Evolutionary conservation across 805 yeast species (phyloP), one percentile per base, ranked within the genome.

Genomic region (Wickerhamiella bombiphila): DNA sequence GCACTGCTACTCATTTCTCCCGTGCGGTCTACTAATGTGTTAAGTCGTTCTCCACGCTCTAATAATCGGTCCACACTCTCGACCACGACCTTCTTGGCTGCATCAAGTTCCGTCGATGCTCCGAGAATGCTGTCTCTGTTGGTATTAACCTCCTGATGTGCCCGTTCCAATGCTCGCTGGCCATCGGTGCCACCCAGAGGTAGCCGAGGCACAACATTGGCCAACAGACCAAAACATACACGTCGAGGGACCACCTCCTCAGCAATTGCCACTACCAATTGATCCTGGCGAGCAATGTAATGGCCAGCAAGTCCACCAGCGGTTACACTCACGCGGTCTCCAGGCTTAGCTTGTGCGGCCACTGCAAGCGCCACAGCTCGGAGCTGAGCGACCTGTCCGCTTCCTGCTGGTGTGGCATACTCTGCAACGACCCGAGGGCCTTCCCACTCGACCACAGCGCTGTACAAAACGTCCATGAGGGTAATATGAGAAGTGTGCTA

Each of bases 1-100:
- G 91, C 72, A 25, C 72, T 70, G 29, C 70, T 66, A 46, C 75
- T 80, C 55, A 82, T 66, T 37, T 74, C 65, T 43, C 79, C 77
- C 1, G 94, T 83, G 55, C 82, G 82, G 55, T 76, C 80, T 22
- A 82, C 88, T 44, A 82, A 63, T 29, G 69, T 57, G 46, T 72
- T 70, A 41, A 82, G 72, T 37, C 80, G 68, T 50, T 82, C 94
- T 16, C 93, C 93, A 36, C 94, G 68, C 46, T 72, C 74, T 47
- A 82, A 60, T 19, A 83, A 67, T 52, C 72, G 66, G 48, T 75
- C 82, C 38, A 79, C 74, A 50, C 79, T 80, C 42, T 76, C 80
- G 42, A 74, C 68, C 85, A 79, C 76, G 43, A 79, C 56, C 37
- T 69, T 69, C 45, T 76, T 63, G 18, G 79, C 80, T 50, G 75